A percentile compares a stretch with the other conserved stretches of the same genome.
phyloP scores from a whole-genome alignment of 2,329 filamentous ascomycete species.

The Penicillium occitanis region DNA sequence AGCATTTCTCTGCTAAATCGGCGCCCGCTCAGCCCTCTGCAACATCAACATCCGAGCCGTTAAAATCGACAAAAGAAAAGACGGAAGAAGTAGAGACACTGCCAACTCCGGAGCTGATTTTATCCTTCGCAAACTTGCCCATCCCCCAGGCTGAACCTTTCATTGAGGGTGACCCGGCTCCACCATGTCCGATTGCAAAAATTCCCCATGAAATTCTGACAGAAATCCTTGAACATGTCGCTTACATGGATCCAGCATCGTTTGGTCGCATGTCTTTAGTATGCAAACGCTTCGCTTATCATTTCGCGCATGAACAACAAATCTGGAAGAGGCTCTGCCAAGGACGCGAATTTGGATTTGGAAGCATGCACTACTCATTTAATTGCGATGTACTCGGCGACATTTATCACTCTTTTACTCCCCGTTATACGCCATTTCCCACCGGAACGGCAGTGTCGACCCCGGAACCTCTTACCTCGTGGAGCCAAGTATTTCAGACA shows the following conservation, averaged over 20 bases:
- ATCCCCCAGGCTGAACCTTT: conserved; percentile 68
- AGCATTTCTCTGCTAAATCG: conserved; percentile 74
- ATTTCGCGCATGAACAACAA: conserved; percentile 77
- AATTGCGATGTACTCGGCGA: conserved; percentile 59
- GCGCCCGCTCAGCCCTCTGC: conserved; percentile 14
- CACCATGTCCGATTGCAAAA: conserved; percentile 73
- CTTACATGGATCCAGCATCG: conserved; percentile 70
- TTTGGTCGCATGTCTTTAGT: conserved; percentile 75
- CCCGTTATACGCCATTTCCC: conserved; percentile 40
- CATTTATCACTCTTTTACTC: conserved; percentile 33
- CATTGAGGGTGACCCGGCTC: conserved; percentile 69
- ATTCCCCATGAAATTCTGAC: conserved; percentile 83
- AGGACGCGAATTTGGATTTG: conserved; percentile 72
- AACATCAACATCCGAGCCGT: conserved; percentile 47
- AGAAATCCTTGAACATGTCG: conserved; percentile 74
- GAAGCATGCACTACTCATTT: conserved; percentile 79
- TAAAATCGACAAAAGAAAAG: conserved; percentile 56
- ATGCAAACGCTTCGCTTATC: conserved; percentile 82
- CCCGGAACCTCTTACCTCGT: conserved; percentile 50
- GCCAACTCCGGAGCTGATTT: conserved; percentile 67
- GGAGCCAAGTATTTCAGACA: conserved; percentile 70
- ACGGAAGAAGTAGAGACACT: conserved; percentile 42
- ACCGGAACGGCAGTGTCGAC: conserved; percentile 31
- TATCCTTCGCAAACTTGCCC: conserved; percentile 67
- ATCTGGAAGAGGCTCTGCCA: conserved; percentile 81